Percentiles rank a stretch among this genome's conserved stretches.
Evolutionary conservation across 2,329 filamentous ascomycete species (phyloP).

Genomic region (Hypocrella siamensis): DNA sequence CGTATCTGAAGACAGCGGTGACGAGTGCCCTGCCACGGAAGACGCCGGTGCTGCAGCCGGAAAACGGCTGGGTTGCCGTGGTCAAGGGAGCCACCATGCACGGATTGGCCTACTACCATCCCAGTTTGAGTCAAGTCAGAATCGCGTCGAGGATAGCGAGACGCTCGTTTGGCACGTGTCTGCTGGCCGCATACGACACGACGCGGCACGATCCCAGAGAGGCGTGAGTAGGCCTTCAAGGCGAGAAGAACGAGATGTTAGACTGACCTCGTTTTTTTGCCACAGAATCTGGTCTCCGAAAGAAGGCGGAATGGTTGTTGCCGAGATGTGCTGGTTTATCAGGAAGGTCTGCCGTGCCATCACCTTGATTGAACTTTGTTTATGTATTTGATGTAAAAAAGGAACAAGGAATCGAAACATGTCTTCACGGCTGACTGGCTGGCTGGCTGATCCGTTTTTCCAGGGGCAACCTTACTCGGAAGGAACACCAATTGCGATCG

Average conservation of each 20-base stretch:
- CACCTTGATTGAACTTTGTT: too few species aligned
- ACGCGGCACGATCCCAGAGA: constrained; percentile 19
- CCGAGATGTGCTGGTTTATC: constrained; percentile 24
- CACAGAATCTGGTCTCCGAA: constrained; percentile 21
- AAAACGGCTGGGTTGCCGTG: constrained; percentile 32
- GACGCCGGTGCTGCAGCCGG: constrained; percentile 29
- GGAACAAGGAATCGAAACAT: neutral
- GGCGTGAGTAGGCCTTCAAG: constrained; percentile 13
- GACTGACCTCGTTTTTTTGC: neutral
- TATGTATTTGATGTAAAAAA: too few species aligned
- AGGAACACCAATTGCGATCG: constrained; percentile 17
- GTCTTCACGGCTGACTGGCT: neutral
- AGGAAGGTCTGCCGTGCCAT: constrained; percentile 15
- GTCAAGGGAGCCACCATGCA: constrained; percentile 33
- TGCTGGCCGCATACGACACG: constrained; percentile 19
- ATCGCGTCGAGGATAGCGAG: constrained; percentile 20
- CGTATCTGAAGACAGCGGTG: constrained; percentile 26
- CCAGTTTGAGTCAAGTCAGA: constrained; percentile 12
- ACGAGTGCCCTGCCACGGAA: constrained; percentile 16
- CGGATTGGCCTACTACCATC: constrained; percentile 16
- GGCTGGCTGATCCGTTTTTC: too few species aligned
- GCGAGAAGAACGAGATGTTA: neutral
- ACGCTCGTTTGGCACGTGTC: constrained; percentile 20
- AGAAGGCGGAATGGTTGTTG: constrained; percentile 18
- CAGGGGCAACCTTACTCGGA: constrained; percentile 23